Base-by-base conservation (phyloP, 306 rosid species). In the Pueraria montana region DNA sequence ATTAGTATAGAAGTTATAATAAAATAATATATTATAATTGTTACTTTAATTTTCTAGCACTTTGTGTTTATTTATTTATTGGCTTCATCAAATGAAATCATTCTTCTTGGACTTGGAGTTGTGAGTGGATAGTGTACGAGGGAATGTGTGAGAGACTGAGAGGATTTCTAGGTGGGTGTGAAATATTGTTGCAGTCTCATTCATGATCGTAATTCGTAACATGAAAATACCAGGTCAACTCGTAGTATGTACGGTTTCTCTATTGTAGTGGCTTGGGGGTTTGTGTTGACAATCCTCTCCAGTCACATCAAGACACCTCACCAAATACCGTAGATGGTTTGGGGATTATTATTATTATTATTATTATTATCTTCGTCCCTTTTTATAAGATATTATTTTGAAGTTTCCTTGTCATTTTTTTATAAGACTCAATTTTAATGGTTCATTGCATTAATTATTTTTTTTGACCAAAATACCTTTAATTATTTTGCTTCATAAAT, bases 251-350 rank as follows among this genome's bases (percentile, higher is more conserved):
- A 65, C 46, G 45, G 62, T 20, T 30, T 1, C 4, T 49, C 0
- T 3, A 48, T 13, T 52, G 45, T n/a, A n/a, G n/a, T 42, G 23
- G 26, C 18, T 79, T 32, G 45, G 20, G 27, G 52, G 16, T 52
- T 21, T 67, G 45, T 23, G 34, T 23, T 70, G 23, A 46, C 59
- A 46, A 45, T 18, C 24, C 69, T 24, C 83, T 26, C 77, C 77
- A 53, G 21, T 67, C 46, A 5, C 76, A 66, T 68, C 40, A 34
- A 34, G 55, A 55, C 69, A 53, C 27, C 30, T 21, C 20, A 17
- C 49, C 32, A 4, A 36, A 66, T 34, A 64, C 36, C 7, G 34
- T n/a, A n/a, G n/a, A n/a, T n/a, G n/a, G n/a, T n/a, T n/a, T n/a
- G n/a, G n/a, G n/a, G n/a, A n/a, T n/a, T n/a, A n/a, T n/a, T n/a